Conservation (phyloP, 495 filamentous ascomycete genomes). For the Acidomyces sp. region DNA sequence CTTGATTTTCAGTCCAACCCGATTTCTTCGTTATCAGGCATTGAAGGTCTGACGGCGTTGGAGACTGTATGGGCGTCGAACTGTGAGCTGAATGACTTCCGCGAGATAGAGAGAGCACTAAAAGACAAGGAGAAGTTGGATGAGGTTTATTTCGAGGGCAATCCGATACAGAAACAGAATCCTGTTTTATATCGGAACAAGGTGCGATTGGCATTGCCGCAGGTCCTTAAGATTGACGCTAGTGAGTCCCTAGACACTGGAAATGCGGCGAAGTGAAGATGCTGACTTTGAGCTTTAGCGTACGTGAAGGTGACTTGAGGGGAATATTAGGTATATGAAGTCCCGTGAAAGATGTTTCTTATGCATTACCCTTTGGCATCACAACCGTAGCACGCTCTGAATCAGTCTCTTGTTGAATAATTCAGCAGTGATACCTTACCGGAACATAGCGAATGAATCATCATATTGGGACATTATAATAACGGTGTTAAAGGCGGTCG, state of each 20-base stretch:
- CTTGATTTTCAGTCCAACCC: conserved; percentile 88
- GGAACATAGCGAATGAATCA: too few species aligned
- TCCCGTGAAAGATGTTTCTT: too few species aligned
- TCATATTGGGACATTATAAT: too few species aligned
- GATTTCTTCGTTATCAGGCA: conserved; percentile 56
- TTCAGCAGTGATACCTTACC: too few species aligned
- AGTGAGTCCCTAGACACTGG: conserved; percentile 60
- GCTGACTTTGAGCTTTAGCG: neutral
- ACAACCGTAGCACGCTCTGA: too few species aligned
- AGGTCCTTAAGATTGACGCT: conserved; percentile 87
- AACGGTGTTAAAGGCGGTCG: too few species aligned
- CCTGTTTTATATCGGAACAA: conserved; percentile 85
- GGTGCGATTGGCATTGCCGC: conserved; percentile 72
- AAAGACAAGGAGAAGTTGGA: conserved; percentile 62
- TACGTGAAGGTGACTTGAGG: conserved; percentile 3
- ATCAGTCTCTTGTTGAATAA: too few species aligned
- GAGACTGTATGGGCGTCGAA: conserved; percentile 94
- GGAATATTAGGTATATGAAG: too few species aligned
- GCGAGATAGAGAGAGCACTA: conserved; percentile 71
- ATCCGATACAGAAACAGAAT: conserved; percentile 66
- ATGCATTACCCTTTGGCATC: too few species aligned
- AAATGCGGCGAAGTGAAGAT: neutral
- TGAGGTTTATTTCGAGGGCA: conserved; percentile 96
- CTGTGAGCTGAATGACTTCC: conserved; percentile 64
- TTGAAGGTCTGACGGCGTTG: conserved; percentile 54